These are phyloP conservation scores for Chalciporus sp. DNA, from an alignment of 1,284 basidiomycete genomes.

Conservation along the genomic window DNA sequence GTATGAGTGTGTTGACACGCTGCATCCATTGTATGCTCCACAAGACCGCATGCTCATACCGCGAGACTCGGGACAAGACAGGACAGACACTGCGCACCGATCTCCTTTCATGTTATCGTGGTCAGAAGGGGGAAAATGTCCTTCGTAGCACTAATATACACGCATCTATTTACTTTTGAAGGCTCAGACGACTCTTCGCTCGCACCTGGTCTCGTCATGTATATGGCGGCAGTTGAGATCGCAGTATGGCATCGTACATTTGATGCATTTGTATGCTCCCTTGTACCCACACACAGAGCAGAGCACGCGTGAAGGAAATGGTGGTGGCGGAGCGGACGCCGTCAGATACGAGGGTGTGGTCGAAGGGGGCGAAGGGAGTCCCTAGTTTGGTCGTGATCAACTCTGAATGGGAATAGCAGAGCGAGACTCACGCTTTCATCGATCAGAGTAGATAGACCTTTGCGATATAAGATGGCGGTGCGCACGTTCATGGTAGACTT, in stretches of 20 bases:
- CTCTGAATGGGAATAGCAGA: background rate
- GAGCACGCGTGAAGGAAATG: conserved; percentile 53
- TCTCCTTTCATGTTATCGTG: no score
- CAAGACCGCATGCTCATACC: no score
- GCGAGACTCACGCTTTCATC: conserved; percentile 71
- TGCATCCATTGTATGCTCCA: no score
- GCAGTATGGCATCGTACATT: conserved; percentile 62
- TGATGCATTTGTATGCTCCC: conserved; percentile 62
- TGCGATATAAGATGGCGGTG: conserved; percentile 77
- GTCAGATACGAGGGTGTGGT: conserved; percentile 60
- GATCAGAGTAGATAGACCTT: conserved; percentile 67
- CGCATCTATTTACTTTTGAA: no score
- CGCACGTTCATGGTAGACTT: conserved; percentile 81
- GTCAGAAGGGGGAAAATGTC: no score
- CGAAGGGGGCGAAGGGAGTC: conserved; percentile 55
- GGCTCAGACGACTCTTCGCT: conserved; percentile 49
- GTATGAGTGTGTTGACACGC: no score
- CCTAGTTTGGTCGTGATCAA: conserved; percentile 40
- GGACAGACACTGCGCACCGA: no score
- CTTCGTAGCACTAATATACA: no score
- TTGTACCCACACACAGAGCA: conserved; percentile 74
- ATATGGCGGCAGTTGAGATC: conserved; percentile 55
- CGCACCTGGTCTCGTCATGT: conserved; percentile 65
- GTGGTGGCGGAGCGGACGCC: conserved; percentile 49
- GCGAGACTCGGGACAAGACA: no score